Conservation (phyloP, 2,329 filamentous ascomycete genomes). For the Zasmidium angulare region DNA sequence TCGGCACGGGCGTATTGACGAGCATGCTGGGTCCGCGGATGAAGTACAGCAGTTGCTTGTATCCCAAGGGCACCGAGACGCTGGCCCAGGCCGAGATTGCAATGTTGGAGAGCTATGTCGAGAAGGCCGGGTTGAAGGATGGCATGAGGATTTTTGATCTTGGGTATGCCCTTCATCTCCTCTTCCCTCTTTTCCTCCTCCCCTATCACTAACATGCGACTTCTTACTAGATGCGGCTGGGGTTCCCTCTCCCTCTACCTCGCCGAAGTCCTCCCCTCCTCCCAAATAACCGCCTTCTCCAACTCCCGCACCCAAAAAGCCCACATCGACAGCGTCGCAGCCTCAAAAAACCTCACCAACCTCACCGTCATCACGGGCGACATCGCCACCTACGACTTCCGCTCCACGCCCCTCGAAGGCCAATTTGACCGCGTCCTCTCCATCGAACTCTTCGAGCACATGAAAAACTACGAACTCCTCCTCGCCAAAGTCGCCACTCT, state of each 20-base stretch:
- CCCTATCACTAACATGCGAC: background rate
- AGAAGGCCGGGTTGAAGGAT: slow-evolving; percentile 59
- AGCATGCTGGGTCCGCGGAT: slow-evolving; percentile 66
- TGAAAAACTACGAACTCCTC: slow-evolving; percentile 72
- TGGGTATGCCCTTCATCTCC: slow-evolving; percentile 49
- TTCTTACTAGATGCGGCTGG: slow-evolving; percentile 61
- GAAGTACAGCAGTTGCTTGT: slow-evolving; percentile 71
- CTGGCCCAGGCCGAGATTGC: slow-evolving; percentile 64
- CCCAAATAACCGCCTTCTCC: slow-evolving; percentile 65
- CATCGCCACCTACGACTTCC: slow-evolving; percentile 65
- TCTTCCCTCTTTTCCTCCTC: background rate
- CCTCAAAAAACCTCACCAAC: slow-evolving; percentile 58
- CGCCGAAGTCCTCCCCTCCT: slow-evolving; percentile 63
- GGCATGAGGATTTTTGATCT: slow-evolving; percentile 64
- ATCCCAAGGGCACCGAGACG: slow-evolving; percentile 62
- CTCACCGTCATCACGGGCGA: slow-evolving; percentile 66
- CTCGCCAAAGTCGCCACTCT: slow-evolving; percentile 62
- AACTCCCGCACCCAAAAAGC: slow-evolving; percentile 69
- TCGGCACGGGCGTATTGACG: slow-evolving; percentile 63
- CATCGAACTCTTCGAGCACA: slow-evolving; percentile 73
- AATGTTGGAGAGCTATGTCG: slow-evolving; percentile 65
- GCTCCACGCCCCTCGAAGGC: slow-evolving; percentile 38
- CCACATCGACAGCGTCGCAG: slow-evolving; percentile 62
- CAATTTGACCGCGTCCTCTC: slow-evolving; percentile 65
- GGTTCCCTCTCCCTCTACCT: slow-evolving; percentile 65